Evolutionary conservation across 2,329 filamentous ascomycete species (phyloP).

Genomic region (Scedosporium minutisporum): DNA sequence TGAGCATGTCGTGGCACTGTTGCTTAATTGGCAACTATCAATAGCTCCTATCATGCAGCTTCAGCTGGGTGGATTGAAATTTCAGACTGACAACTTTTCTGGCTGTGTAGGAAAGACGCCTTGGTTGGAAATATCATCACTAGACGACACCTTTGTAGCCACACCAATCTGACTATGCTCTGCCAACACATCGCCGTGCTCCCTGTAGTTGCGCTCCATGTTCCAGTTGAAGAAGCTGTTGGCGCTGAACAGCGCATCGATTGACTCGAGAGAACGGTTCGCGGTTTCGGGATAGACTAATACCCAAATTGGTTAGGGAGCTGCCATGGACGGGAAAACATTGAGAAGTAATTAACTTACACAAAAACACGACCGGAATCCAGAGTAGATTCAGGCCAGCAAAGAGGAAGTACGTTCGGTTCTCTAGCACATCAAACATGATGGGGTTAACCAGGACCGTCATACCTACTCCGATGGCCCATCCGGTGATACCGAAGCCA

Average conservation of each 20-base stretch:
- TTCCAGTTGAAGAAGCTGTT: conserved; percentile 32
- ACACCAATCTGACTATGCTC: neutral
- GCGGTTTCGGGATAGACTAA: conserved; percentile 32
- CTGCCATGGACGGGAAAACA: conserved; percentile 5
- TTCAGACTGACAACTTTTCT: neutral
- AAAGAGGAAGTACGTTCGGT: conserved; percentile 41
- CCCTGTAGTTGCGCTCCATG: conserved; percentile 26
- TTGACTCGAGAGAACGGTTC: conserved; percentile 39
- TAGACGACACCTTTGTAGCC: neutral
- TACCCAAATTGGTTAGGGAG: conserved; percentile 5
- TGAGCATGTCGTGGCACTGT: no score
- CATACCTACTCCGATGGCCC: conserved; percentile 48
- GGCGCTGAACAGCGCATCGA: conserved; percentile 39
- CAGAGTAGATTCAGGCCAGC: conserved; percentile 40
- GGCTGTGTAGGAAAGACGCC: neutral
- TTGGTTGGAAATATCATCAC: neutral
- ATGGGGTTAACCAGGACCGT: conserved; percentile 42
- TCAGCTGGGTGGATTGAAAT: no score
- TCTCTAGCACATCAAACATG: conserved; percentile 37
- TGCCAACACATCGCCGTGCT: conserved; percentile 20
- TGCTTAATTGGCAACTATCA: no score
- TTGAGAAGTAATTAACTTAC: conserved; percentile 13
- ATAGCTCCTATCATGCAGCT: no score
- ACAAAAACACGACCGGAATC: conserved; percentile 39
- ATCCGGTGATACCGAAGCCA: conserved; percentile 48